Evolutionary conservation across 768 basidiomycete species (phyloP), one percentile per base, ranked within the genome.

Genomic region (Neoboletus subvelutipes): DNA sequence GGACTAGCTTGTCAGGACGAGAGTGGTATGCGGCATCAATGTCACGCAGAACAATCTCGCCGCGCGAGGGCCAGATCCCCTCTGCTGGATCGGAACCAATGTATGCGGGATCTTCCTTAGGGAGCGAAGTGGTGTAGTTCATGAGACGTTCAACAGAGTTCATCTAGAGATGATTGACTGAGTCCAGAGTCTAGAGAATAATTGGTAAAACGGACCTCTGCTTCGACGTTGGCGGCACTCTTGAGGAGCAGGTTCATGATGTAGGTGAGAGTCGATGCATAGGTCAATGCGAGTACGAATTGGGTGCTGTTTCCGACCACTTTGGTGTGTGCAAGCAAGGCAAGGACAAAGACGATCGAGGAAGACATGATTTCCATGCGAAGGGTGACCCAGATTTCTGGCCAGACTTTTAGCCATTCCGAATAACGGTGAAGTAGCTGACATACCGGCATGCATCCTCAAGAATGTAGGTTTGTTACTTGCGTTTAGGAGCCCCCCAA

Each of bases 1-100:
- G 76, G 26, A 84, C 87, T 18, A 80, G 80, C 36, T 80, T 73
- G 41, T 80, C 80, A 5, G 87, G 84, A 22, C 88, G 81, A 1
- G 87, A 86, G 11, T 89, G 87, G 64, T 92, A 91, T 29, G 84
- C 78, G 64, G 89, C 89, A 1, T 82, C 77, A 58, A 92, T 77
- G 59, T 83, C 76, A 42, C 73, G 75, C 33, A 92, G 69, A 57
- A 78, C 75, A 69, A 90, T 80, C 65, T 94, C 88, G 49, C 93
- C 94, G 8, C 61, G 59, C 24, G 58, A 54, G 5, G 67, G 67
- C 67, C 66, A 69, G 22, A 20, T 26, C 6, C 24, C 67, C 41
- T 56, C 56, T 22, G 60, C 52, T 37, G 68, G 67, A 37, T 69
- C 67, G 2, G 61, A 63, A n/a, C 12, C 61, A 39, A 69, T 58